Percentiles rank a stretch among this genome's conserved stretches.
Conservation (phyloP, 1,284 basidiomycete species). For the Termitomyces sp. region DNA sequence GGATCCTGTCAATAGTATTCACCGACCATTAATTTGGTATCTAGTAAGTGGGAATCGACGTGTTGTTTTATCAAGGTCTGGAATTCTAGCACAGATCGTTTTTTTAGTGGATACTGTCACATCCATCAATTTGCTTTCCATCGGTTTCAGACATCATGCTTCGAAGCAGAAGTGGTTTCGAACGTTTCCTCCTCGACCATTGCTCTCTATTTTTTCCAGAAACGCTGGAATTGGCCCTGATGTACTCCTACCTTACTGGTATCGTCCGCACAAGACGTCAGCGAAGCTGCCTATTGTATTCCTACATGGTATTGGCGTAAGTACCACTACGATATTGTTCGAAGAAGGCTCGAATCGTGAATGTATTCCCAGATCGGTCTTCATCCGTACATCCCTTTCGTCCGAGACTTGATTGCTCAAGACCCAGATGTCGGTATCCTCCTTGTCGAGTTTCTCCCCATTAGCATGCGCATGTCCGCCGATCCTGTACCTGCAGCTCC, state of each 20-base stretch:
- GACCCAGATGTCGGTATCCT: conserved; percentile 50
- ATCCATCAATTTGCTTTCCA: conserved; percentile 30
- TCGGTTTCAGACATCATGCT: conserved; percentile 53
- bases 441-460: conserved; percentile 53
- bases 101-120: conserved; percentile 44
- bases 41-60: conserved; percentile 33
- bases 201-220: conserved; percentile 40
- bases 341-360: not conserved
- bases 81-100: conserved; percentile 40
- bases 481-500: conserved; percentile 37
- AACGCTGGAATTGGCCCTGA: conserved; percentile 30
- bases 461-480: conserved; percentile 54
- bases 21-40: conserved; percentile 63
- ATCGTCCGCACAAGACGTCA: conserved; percentile 47
- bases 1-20: conserved; percentile 48
- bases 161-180: conserved; percentile 30
- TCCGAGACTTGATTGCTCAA: conserved; percentile 36
- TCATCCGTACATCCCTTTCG: conserved; percentile 48
- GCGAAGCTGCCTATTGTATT: conserved; percentile 53
- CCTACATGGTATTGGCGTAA: conserved; percentile 61
- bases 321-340: conserved; percentile 20
- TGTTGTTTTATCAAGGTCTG: not conserved
- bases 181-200: conserved; percentile 51
- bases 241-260: conserved; percentile 53
- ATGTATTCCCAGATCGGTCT: conserved; percentile 47